Conservation (phyloP, 2,329 filamentous ascomycete species). For the Botrytis pseudocinerea region DNA sequence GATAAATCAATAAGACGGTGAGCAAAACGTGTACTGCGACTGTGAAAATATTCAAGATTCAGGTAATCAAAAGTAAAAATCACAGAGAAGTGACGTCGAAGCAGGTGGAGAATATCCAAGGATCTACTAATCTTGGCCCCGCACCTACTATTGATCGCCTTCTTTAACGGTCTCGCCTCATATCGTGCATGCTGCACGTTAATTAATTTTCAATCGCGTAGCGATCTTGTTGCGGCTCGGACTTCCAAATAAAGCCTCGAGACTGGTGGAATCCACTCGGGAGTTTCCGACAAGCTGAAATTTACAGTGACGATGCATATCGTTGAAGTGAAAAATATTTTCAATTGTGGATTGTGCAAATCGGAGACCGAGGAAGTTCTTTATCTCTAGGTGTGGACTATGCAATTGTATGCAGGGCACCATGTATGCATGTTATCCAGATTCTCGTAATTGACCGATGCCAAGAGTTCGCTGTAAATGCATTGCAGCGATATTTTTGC, state of each 20-base stretch:
- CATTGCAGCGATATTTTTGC: background rate
- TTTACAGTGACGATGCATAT: background rate
- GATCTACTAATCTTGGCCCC: background rate
- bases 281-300: background rate
- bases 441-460: background rate
- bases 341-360: background rate
- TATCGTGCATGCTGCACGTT: background rate
- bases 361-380: background rate
- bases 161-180: background rate
- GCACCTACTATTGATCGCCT: background rate
- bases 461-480: background rate
- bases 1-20: background rate
- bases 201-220: background rate
- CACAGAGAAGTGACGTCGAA: background rate
- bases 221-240: background rate
- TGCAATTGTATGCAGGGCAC: background rate
- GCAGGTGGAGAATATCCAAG: background rate
- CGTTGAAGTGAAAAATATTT: background rate
- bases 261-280: background rate
- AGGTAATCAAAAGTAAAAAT: background rate
- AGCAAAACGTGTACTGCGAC: background rate
- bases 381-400: background rate
- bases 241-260: conserved; percentile 1
- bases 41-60: background rate
- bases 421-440: background rate